Evolutionary conservation across 345 rosid genomes (phyloP).

Genomic region (Hibiscus mutabilis): DNA sequence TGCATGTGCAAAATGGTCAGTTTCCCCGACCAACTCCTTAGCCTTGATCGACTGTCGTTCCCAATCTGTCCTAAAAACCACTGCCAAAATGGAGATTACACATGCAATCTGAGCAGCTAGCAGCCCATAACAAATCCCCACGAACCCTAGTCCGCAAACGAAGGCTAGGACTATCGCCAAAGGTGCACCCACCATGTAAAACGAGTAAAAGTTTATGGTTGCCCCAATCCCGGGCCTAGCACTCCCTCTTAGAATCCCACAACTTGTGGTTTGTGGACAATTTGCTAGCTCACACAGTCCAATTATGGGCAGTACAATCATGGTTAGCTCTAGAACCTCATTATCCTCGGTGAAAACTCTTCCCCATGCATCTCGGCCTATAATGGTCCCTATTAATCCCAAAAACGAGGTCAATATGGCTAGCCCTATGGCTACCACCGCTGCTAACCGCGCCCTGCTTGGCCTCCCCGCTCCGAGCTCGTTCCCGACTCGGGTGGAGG

Average conservation of each 20-base stretch:
- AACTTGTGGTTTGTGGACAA: conserved; percentile 88
- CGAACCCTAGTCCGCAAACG: conserved; percentile 52
- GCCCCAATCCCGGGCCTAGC: conserved; percentile 79
- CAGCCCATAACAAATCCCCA: conserved; percentile 88
- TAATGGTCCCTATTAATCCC: conserved; percentile 55
- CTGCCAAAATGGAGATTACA: conserved; percentile 51
- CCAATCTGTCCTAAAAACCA: conserved; percentile 75
- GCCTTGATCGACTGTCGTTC: conserved; percentile 65
- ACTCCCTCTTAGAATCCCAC: conserved; percentile 79
- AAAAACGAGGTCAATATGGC: conserved; percentile 42
- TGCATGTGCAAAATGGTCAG: conserved; percentile 17
- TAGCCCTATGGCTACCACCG: conserved; percentile 47
- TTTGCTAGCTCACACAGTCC: conserved; percentile 93
- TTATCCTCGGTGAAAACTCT: conserved; percentile 51
- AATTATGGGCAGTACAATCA: conserved; percentile 60
- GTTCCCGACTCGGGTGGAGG: conserved; percentile 75
- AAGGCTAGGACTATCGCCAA: conserved; percentile 58
- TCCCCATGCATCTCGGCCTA: conserved; percentile 68
- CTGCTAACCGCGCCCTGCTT: conserved; percentile 46
- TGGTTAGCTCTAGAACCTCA: conserved; percentile 46
- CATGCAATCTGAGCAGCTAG: conserved; percentile 79
- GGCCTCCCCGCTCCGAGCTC: conserved; percentile 84
- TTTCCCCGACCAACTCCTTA: conserved; percentile 51
- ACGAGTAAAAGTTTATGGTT: conserved; percentile 61
- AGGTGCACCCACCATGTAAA: conserved; percentile 82